Conservation (phyloP, 768 basidiomycete species). For the Piloderma croceum region DNA sequence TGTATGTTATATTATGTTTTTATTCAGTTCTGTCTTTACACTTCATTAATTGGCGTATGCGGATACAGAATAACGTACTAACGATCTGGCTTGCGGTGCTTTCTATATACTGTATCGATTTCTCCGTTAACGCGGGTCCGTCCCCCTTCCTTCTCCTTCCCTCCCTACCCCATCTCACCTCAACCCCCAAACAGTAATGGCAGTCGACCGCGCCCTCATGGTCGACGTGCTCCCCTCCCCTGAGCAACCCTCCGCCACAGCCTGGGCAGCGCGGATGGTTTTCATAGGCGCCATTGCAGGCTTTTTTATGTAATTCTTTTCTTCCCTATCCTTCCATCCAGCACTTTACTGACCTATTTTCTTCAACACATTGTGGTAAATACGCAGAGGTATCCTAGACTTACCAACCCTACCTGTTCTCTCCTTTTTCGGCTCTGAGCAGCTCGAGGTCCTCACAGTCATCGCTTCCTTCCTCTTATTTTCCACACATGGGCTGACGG, state of each 20-base stretch:
- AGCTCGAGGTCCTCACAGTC: conserved; percentile 77
- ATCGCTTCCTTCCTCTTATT: conserved; percentile 70
- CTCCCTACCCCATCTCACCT: too few species aligned
- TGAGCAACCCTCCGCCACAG: conserved; percentile 80
- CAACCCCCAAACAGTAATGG: conserved; percentile 56
- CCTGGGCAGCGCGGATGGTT: conserved; percentile 94
- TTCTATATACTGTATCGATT: conserved; percentile 65
- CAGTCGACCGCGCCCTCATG: conserved; percentile 84
- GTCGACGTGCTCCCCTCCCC: conserved; percentile 77
- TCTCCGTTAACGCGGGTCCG: conserved; percentile 53
- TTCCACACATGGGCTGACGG: conserved; percentile 56
- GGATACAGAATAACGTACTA: conserved; percentile 54
- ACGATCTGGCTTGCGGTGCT: conserved; percentile 76
- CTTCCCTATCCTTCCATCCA: too few species aligned
- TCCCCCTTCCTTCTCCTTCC: too few species aligned
- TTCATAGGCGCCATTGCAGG: conserved; percentile 82
- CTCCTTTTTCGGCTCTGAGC: conserved; percentile 72
- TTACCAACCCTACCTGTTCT: conserved; percentile 61
- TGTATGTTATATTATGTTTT: conserved; percentile 26
- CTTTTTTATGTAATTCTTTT: conserved; percentile 70
- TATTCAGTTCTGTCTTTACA: too few species aligned
- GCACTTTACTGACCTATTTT: too few species aligned
- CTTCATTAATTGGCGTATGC: too few species aligned
- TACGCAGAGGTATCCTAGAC: conserved; percentile 74
- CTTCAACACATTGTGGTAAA: neutral